These are phyloP conservation scores for Stephanodiscus minutulus DNA, from an alignment of 108 stramenopile genomes.

Conservation along the genomic window DNA sequence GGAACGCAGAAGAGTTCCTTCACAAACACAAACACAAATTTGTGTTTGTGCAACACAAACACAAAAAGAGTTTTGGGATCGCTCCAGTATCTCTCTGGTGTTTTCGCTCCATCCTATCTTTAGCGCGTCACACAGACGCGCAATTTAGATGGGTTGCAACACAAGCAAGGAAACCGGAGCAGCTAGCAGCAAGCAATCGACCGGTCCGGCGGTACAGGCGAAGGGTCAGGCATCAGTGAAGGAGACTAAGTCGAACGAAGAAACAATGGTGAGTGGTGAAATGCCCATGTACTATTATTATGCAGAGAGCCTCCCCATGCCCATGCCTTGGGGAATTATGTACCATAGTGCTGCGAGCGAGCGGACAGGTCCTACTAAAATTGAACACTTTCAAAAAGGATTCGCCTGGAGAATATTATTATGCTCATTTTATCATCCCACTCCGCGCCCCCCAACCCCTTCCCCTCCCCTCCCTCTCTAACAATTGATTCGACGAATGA, in stretches of 20 bases:
- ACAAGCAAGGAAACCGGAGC: neutral
- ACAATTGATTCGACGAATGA: constrained; percentile 3
- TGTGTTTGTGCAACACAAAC: too few species aligned
- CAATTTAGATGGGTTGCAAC: neutral
- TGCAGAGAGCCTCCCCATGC: neutral
- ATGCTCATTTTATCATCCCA: too few species aligned
- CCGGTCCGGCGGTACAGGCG: neutral
- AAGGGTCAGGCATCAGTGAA: neutral
- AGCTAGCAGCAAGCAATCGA: neutral
- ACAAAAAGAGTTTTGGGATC: too few species aligned
- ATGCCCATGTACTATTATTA: neutral
- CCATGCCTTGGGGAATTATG: neutral
- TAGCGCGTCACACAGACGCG: constrained; percentile 2
- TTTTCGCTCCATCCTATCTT: too few species aligned
- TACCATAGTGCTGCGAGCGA: too few species aligned
- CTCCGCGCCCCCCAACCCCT: neutral
- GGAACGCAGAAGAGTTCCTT: too few species aligned
- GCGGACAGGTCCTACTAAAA: neutral
- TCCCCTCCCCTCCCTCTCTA: neutral
- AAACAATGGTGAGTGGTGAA: neutral
- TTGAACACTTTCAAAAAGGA: neutral
- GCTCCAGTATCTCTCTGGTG: too few species aligned
- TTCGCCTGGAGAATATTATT: neutral
- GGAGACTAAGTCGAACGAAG: neutral
- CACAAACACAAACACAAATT: too few species aligned